Conservation (phyloP, 192 early-diverging fungal genomes). For the Hyaloraphidium curvatum region DNA sequence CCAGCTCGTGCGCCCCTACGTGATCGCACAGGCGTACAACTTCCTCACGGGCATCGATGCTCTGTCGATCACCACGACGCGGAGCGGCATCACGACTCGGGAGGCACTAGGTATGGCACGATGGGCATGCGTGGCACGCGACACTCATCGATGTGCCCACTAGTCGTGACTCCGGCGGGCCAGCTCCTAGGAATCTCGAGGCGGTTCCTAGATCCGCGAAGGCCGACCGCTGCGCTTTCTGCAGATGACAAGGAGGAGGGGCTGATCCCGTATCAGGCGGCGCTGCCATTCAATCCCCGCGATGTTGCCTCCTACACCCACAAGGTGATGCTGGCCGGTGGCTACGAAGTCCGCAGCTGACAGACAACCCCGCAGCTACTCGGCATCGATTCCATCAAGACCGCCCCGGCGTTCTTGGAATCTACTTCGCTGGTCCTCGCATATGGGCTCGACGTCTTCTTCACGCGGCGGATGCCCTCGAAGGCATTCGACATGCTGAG, state of each 20-base stretch:
- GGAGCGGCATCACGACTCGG: slow-evolving; percentile 63
- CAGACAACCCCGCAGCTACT: slow-evolving; percentile 31
- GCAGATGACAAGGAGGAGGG: slow-evolving; percentile 77
- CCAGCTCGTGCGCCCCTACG: slow-evolving; percentile 40
- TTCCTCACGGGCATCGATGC: slow-evolving; percentile 54
- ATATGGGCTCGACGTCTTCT: slow-evolving; percentile 84
- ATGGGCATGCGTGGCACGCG: neutral
- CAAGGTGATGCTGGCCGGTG: too few relatives aligned
- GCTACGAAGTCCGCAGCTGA: neutral
- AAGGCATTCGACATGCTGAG: slow-evolving; percentile 84
- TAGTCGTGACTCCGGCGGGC: slow-evolving; percentile 34
- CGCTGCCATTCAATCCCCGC: slow-evolving; percentile 50
- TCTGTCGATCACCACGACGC: slow-evolving; percentile 67
- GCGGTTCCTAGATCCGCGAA: slow-evolving; percentile 64
- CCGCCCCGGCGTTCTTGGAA: slow-evolving; percentile 66
- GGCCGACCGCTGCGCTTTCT: slow-evolving; percentile 41
- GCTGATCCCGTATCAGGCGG: slow-evolving; percentile 51
- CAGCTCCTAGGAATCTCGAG: slow-evolving; percentile 46
- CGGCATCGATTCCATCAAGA: slow-evolving; percentile 43
- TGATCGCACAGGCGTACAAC: slow-evolving; percentile 52
- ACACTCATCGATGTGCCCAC: neutral
- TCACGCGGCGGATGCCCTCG: slow-evolving; percentile 59
- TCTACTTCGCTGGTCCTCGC: slow-evolving; percentile 78
- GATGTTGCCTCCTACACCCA: slow-evolving; percentile 58
- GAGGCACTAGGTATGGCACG: slow-evolving; percentile 56